Percentiles rank a stretch among this genome's conserved stretches.
phyloP scores from a whole-genome alignment of 768 basidiomycete species.

The Kwoniella dendrophila region DNA sequence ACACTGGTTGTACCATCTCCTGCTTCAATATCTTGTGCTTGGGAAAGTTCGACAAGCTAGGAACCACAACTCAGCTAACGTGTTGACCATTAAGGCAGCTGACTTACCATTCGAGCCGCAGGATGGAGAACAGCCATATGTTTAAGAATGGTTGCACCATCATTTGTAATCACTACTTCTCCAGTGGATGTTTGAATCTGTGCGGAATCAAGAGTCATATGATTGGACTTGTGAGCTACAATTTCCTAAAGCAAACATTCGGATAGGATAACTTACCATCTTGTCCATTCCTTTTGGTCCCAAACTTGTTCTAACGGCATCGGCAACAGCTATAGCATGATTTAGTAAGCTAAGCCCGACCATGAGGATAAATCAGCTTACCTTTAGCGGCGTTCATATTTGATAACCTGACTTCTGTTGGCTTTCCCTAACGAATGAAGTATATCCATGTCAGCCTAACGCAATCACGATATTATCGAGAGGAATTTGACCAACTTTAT shows the following conservation, averaged over 20 bases:
- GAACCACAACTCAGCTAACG: conserved; percentile 3
- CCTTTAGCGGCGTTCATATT: conserved; percentile 95
- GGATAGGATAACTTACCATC: conserved; percentile 67
- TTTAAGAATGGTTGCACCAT: conserved; percentile 95
- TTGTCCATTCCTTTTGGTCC: conserved; percentile 99
- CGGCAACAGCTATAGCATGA: conserved; percentile 75
- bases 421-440: conserved; percentile 71
- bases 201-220: too few relatives aligned
- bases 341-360: neutral
- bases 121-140: conserved; percentile 92
- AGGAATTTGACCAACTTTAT: conserved; percentile 37
- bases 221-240: neutral
- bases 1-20: conserved; percentile 98
- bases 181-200: conserved; percentile 96
- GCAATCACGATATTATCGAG: neutral
- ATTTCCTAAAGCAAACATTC: neutral
- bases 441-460: conserved; percentile 7
- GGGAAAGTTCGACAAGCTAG: conserved; percentile 94
- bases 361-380: conserved; percentile 23
- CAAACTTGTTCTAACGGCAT: conserved; percentile 93
- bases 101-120: conserved; percentile 90
- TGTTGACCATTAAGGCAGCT: neutral
- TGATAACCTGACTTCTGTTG: conserved; percentile 94
- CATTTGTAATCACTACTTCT: conserved; percentile 97
- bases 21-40: conserved; percentile 96